Percentiles rank a stretch among this genome's conserved stretches.
Conservation (phyloP, 306 rosid genomes). For the Cucumis melo region DNA sequence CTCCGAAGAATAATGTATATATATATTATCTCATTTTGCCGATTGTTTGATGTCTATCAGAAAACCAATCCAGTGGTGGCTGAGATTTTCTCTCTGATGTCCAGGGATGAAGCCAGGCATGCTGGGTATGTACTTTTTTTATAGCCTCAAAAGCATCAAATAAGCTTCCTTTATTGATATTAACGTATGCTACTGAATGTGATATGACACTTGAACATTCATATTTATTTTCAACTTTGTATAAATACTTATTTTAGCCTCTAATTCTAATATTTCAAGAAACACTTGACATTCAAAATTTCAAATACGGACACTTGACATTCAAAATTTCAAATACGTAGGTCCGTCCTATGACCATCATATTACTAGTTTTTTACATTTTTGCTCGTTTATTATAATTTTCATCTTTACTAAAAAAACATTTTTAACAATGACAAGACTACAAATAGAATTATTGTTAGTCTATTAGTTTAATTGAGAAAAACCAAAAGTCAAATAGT, state of each 20-base stretch:
- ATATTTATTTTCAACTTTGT: not conserved
- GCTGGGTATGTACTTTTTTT: slow-evolving; percentile 56
- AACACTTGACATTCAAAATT: too few relatives aligned
- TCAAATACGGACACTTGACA: not conserved
- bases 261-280: not conserved
- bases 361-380: too few relatives aligned
- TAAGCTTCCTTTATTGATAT: not conserved
- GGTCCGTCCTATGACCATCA: not conserved
- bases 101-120: slow-evolving; percentile 99
- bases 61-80: slow-evolving; percentile 99
- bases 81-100: slow-evolving; percentile 99
- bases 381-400: too few relatives aligned
- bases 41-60: slow-evolving; percentile 32
- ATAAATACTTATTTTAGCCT: not conserved
- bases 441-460: too few relatives aligned
- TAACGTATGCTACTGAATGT: not conserved
- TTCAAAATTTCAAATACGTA: not conserved
- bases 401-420: not conserved
- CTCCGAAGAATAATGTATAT: not conserved
- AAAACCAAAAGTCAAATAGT: too few relatives aligned
- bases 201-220: not conserved
- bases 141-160: not conserved
- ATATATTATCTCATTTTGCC: not conserved
- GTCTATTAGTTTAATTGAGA: too few relatives aligned
- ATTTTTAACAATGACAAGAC: too few relatives aligned